Conservation (phyloP, 768 basidiomycete genomes). For the Inosperma sp. region DNA sequence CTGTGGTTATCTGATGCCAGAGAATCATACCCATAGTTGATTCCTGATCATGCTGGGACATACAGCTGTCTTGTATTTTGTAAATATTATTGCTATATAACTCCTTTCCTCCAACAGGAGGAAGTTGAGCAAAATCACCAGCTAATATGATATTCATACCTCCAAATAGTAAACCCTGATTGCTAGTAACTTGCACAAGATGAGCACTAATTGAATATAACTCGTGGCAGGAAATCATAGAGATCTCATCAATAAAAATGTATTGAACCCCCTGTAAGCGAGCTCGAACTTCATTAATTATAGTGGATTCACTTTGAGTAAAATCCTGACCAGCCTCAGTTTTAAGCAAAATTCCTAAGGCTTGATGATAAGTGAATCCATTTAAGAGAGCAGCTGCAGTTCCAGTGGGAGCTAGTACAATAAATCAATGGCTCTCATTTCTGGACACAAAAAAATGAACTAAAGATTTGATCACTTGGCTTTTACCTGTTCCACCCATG, state of each 20-base stretch:
- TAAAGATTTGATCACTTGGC: constrained; percentile 25
- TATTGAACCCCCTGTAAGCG: constrained; percentile 31
- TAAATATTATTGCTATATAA: constrained; percentile 13
- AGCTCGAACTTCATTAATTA: constrained; percentile 15
- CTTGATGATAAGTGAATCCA: constrained; percentile 36
- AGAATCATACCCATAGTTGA: constrained; percentile 22
- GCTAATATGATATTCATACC: constrained; percentile 42
- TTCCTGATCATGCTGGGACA: constrained; percentile 15
- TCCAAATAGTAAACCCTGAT: constrained; percentile 26
- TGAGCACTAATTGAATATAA: constrained; percentile 27
- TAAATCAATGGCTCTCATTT: constrained; percentile 21
- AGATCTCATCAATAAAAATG: constrained; percentile 42
- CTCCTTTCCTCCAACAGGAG: constrained; percentile 25
- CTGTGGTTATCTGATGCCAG: constrained; percentile 34
- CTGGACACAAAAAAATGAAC: constrained; percentile 18
- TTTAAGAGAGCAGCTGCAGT: constrained; percentile 28
- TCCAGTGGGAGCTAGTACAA: constrained; percentile 31
- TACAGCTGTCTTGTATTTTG: not conserved
- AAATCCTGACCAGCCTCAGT: not conserved
- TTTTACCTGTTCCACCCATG: constrained; percentile 32
- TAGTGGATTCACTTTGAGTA: not conserved
- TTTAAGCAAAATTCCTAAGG: constrained; percentile 21
- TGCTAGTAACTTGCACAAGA: constrained; percentile 18
- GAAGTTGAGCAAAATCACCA: constrained; percentile 45
- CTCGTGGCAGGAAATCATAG: constrained; percentile 36